A percentile compares a stretch with the other conserved stretches of the same genome.
These are phyloP conservation scores for Irpex sp. DNA, from an alignment of 1,284 basidiomycete species.

Conservation along the genomic window DNA sequence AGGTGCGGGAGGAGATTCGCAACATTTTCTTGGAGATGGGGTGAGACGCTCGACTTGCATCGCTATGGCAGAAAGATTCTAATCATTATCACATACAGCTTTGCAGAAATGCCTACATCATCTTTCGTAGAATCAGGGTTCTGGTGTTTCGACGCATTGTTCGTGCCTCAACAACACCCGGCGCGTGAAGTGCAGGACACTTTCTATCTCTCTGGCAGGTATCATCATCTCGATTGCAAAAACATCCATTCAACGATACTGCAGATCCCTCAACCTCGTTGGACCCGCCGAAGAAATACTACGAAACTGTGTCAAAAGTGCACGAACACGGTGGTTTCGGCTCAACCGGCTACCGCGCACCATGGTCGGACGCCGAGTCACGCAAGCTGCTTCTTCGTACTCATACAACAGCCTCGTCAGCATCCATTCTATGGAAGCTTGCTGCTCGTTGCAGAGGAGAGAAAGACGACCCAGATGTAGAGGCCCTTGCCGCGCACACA, in stretches of 20 bases:
- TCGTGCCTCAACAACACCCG: slow-evolving; percentile 98
- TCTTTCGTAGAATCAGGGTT: slow-evolving; percentile 97
- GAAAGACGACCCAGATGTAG: slow-evolving; percentile 33
- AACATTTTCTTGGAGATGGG: slow-evolving; percentile 99
- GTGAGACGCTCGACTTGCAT: slow-evolving; percentile 34
- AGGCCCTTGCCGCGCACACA: slow-evolving; percentile 29
- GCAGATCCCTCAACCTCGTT: slow-evolving; percentile 84
- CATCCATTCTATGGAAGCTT: slow-evolving; percentile 92
- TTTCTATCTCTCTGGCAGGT: slow-evolving; percentile 87
- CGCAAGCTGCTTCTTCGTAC: slow-evolving; percentile 92
- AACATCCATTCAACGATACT: not conserved
- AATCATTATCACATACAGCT: slow-evolving; percentile 37
- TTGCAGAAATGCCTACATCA: slow-evolving; percentile 99
- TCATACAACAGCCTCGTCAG: slow-evolving; percentile 95
- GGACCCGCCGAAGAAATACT: slow-evolving; percentile 82
- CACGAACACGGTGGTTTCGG: slow-evolving; percentile 93
- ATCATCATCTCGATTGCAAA: not conserved
- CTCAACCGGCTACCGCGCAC: slow-evolving; percentile 97
- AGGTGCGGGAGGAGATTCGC: slow-evolving; percentile 97
- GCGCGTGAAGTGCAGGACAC: slow-evolving; percentile 98
- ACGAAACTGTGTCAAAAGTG: slow-evolving; percentile 82
- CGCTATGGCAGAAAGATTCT: not conserved
- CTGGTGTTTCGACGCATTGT: slow-evolving; percentile 99
- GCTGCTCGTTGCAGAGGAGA: slow-evolving; percentile 76
- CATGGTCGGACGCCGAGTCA: slow-evolving; percentile 91